Evolutionary conservation across 208 protist genomes (phyloP), one percentile per base, ranked within the genome.

Genomic region (Crithidia bombi): DNA sequence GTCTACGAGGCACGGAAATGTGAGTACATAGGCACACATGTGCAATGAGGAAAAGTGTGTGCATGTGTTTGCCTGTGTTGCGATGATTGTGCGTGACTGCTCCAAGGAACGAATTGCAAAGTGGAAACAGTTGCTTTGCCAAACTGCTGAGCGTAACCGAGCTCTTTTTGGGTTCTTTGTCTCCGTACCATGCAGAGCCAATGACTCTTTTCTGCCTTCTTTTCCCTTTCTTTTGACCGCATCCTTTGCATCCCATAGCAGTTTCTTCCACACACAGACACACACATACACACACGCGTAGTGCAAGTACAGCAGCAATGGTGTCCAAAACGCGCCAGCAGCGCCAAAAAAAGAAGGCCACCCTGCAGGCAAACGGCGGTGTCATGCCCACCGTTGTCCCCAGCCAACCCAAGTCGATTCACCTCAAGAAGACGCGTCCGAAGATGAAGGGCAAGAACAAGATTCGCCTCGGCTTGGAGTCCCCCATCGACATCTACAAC

Each of bases 371-470:
- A 17, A 86, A 94, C 75, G 81, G 81, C 51, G 89, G 89, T 28
- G 78, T 90, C 17, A 66, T 91, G 25, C 84, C 87, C 19, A 72
- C 82, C 21, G 83, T 92, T 4, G 73, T 90, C 33, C 89, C 89
- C 1, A 78, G 75, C 35, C 59, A 68, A 55, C 86, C 81, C 39
- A 96, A 94, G 75, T 94, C 87, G 0, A 79, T 96, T 17, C 89
- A 94, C 54, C 69, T 93, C 32, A 96, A 96, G 81, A 94, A 93
- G 65, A 94, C 89, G 6, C 89, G 87, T 12, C 92, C 92, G 1
- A 81, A 81, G 17, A 96, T 96, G 92, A 96, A 94, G 70, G 79
- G 87, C 25, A 96, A 96, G 62, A 87, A 87, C 73, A 96, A 96
- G 76, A 93, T 96, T 54, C 89, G 92, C 23, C 82, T 96, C 9